A percentile compares a stretch with the other conserved stretches of the same genome.
These are phyloP conservation scores for Fusarium sp. DNA, from an alignment of 2,329 filamentous ascomycete species.

Conservation along the genomic window DNA sequence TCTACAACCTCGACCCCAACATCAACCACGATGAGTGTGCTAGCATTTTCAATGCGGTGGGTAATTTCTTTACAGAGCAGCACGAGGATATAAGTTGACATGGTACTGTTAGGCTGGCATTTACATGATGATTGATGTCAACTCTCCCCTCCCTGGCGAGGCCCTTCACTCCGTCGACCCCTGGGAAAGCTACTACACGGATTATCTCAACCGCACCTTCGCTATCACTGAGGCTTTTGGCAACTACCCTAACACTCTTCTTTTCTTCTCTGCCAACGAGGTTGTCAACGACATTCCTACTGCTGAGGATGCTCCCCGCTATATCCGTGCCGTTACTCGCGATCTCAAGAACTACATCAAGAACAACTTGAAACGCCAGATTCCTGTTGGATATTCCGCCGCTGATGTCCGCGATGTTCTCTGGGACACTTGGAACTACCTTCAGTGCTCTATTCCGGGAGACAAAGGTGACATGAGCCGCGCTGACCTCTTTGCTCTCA, in stretches of 20 bases:
- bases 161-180: constrained; percentile 69
- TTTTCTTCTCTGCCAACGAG: constrained; percentile 86
- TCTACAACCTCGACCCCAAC: constrained; percentile 78
- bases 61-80: constrained; percentile 22
- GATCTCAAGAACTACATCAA: constrained; percentile 87
- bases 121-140: constrained; percentile 79
- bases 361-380: constrained; percentile 75
- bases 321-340: constrained; percentile 81
- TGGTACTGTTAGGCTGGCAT: constrained; percentile 67
- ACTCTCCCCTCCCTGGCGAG: constrained; percentile 74
- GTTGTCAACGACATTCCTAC: constrained; percentile 78
- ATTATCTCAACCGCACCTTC: constrained; percentile 77
- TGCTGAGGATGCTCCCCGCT: constrained; percentile 75
- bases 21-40: constrained; percentile 78
- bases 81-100: constrained; percentile 10
- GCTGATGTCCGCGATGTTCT: constrained; percentile 83
- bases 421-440: constrained; percentile 82
- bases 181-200: constrained; percentile 71
- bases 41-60: constrained; percentile 75
- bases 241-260: constrained; percentile 76
- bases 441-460: constrained; percentile 74
- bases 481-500: constrained; percentile 83
- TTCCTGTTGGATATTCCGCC: constrained; percentile 86
- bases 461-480: constrained; percentile 73
- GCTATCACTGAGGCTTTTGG: constrained; percentile 77